Conservation (phyloP, 345 rosid genomes). For the Gossypium bickii region DNA sequence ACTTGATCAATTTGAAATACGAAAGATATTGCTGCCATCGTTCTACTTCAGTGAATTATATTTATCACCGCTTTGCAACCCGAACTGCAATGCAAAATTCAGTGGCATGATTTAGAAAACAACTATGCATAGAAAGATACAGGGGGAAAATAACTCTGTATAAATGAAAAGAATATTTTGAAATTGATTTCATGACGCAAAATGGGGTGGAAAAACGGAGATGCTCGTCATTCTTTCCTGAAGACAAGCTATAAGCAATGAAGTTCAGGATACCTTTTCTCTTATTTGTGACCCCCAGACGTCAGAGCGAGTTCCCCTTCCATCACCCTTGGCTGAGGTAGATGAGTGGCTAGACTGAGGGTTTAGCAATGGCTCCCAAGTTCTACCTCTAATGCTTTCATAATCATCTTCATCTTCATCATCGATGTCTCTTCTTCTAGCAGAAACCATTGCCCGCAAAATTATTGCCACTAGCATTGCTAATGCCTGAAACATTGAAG, state of each 20-base stretch:
- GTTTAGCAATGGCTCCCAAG: slow-evolving; percentile 70
- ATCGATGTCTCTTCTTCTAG: slow-evolving; percentile 38
- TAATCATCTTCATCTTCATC: slow-evolving; percentile 46
- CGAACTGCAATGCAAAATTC: slow-evolving; percentile 40
- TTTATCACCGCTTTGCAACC: slow-evolving; percentile 38
- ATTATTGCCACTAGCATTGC: slow-evolving; percentile 64
- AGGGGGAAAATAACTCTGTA: not conserved
- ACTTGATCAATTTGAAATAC: not conserved
- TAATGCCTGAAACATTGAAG: slow-evolving; percentile 43
- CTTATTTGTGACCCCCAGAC: slow-evolving; percentile 68
- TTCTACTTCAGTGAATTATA: slow-evolving; percentile 21
- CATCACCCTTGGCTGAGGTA: slow-evolving; percentile 42
- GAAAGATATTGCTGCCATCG: not conserved
- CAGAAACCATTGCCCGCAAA: slow-evolving; percentile 69
- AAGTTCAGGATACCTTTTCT: slow-evolving; percentile 57
- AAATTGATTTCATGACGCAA: not conserved
- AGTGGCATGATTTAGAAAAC: slow-evolving; percentile 1
- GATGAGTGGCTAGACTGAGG: slow-evolving; percentile 53
- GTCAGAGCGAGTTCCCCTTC: slow-evolving; percentile 39
- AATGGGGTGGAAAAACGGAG: not conserved
- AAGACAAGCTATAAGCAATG: not conserved
- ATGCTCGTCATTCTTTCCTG: not conserved
- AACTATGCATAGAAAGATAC: not conserved
- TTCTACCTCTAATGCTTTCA: slow-evolving; percentile 52
- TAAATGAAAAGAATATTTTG: not conserved